Evolutionary conservation across 257 asterid genomes (phyloP).

Genomic region (Ehretia macrophylla): DNA sequence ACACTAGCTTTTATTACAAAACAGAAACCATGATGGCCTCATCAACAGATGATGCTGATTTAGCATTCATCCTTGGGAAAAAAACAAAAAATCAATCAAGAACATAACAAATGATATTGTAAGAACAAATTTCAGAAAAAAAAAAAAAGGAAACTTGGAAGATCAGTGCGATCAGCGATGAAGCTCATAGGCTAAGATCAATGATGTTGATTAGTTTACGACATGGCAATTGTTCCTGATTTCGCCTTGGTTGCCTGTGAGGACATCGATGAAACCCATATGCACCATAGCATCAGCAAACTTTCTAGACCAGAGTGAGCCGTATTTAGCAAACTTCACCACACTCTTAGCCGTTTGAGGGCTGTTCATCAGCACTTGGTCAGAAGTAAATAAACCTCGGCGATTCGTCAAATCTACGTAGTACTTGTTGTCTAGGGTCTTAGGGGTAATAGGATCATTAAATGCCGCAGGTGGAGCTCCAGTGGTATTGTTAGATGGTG

Average conservation of each 20-base stretch:
- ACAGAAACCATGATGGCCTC: no score
- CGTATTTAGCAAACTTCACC: constrained; percentile 21
- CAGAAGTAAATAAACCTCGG: constrained; percentile 40
- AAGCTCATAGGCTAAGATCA: no score
- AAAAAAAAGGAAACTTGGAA: no score
- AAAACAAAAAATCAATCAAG: no score
- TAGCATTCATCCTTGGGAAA: no score
- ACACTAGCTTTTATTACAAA: no score
- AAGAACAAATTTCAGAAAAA: no score
- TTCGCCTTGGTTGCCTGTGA: constrained; percentile 43
- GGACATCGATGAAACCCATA: constrained; percentile 55
- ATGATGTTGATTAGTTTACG: constrained; percentile 35
- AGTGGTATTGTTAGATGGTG: constrained; percentile 19
- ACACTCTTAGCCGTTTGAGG: constrained; percentile 39
- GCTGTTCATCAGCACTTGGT: constrained; percentile 37
- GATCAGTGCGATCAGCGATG: no score
- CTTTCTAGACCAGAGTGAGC: constrained; percentile 39
- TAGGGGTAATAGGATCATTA: constrained; percentile 33
- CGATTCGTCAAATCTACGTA: constrained; percentile 31
- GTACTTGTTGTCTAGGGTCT: constrained; percentile 38
- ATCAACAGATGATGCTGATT: no score
- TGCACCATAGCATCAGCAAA: constrained; percentile 60
- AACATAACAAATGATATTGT: no score
- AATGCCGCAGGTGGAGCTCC: constrained; percentile 19
- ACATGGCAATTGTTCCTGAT: constrained; percentile 45